phyloP scores from a whole-genome alignment of 164 flowering plant species.

The Nelumbo lutea region DNA sequence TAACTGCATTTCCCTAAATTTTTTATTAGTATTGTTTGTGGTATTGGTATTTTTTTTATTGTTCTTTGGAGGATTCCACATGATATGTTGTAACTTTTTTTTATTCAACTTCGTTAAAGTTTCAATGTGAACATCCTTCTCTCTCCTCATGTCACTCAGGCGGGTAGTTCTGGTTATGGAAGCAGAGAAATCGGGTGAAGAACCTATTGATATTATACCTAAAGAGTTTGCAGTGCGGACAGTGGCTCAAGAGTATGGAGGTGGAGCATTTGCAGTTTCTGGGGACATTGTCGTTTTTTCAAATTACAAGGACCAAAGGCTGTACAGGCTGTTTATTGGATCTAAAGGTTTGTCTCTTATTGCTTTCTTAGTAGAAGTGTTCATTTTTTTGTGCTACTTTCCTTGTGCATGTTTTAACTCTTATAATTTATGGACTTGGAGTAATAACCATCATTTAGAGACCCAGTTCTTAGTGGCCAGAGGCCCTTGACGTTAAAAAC shows the following conservation, averaged over 20 bases:
- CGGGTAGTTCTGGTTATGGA: constrained; percentile 72
- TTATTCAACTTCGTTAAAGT: not conserved
- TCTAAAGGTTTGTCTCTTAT: constrained; percentile 34
- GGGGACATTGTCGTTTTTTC: constrained; percentile 68
- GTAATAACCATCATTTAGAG: too few species aligned
- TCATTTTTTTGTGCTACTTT: not conserved
- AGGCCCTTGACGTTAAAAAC: too few species aligned
- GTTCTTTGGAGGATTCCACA: too few species aligned
- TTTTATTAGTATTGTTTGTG: too few species aligned
- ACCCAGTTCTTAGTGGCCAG: too few species aligned
- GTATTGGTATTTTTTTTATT: too few species aligned
- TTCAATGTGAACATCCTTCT: not conserved
- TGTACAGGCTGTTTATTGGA: constrained; percentile 62
- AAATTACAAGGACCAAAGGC: constrained; percentile 86
- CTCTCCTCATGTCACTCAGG: constrained; percentile 23
- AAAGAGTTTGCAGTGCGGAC: constrained; percentile 72
- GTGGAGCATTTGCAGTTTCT: constrained; percentile 68
- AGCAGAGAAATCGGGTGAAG: constrained; percentile 46
- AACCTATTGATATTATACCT: constrained; percentile 66
- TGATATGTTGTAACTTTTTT: too few species aligned
- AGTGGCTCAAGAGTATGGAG: constrained; percentile 85
- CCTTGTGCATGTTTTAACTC: not conserved
- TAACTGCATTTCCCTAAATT: too few species aligned
- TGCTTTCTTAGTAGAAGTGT: not conserved
- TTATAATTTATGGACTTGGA: too few species aligned